Base-by-base conservation (phyloP, 305 asterid species). In the Euphrasia arctica region DNA sequence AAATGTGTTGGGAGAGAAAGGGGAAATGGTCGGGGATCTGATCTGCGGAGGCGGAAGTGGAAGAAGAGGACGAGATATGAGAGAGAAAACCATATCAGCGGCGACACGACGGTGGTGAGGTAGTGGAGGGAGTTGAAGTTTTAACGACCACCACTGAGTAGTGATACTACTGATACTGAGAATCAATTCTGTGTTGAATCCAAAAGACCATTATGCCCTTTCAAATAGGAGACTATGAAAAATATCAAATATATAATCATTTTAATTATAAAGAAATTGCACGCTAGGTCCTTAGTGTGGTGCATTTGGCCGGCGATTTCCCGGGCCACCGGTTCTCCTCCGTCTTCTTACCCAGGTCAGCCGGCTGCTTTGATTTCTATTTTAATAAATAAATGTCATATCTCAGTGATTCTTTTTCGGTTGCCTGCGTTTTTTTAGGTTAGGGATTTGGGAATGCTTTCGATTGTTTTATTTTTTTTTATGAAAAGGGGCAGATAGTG, bases 91-190 rank as follows among this genome's bases (percentile, higher is more conserved):
- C 95, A 90, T 87, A 14, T 62, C 58, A 56, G 78, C 25, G 62
- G 72, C 0, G 58, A 1, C 47, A 31, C 34, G 70, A 65, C 41
- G 75, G 78, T 39, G 80, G 54, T 49, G 70, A 71, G 58, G 63
- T 45, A 69, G 84, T 70, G 90, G 84, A 74, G 83, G 82, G 82
- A 67, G 62, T 73, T 67, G 67, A 75, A 74, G 63, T 42, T 55
- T 5, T 68, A 78, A 78, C 83, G 71, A 79, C 70, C 88, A 77
- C 95, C 85, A 82, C 88, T 72, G 54, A 77, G 78, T 65, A 10
- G 74, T 63, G 65, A 72, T 72, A 42, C 75, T 66, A 10, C 75
- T 63, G 65, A 72, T 72, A 42, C 75, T 66, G 65, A 73, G 63
- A 69, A 68, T 74, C 58, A 72, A 48, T n/a, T 48, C 4, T 48